These are phyloP conservation scores for Mycena kentingensis DNA, from an alignment of 768 basidiomycete genomes.

Conservation along the genomic window DNA sequence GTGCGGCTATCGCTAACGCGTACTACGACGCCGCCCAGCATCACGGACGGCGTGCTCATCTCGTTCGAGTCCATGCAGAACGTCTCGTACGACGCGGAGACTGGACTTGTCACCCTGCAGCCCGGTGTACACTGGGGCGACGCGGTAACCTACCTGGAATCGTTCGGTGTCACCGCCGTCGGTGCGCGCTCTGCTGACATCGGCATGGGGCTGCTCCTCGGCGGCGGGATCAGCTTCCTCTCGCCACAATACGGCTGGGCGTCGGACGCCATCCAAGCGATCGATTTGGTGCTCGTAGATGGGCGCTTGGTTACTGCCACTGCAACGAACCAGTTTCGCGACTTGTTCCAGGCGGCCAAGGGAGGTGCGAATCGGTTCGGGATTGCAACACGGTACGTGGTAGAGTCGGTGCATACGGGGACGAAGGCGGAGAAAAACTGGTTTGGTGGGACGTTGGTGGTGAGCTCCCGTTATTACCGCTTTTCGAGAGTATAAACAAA, in stretches of 20 bases:
- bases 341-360: constrained; percentile 46
- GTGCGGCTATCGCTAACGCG: too few relatives aligned
- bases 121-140: constrained; percentile 46
- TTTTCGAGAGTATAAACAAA: too few relatives aligned
- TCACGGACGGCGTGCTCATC: constrained; percentile 41
- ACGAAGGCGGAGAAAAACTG: constrained; percentile 38
- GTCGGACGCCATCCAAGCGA: constrained; percentile 36
- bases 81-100: constrained; percentile 34
- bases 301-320: constrained; percentile 44
- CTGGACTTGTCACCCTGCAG: constrained; percentile 40
- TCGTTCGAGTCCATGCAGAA: constrained; percentile 36
- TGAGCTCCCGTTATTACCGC: too few relatives aligned
- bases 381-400: constrained; percentile 45
- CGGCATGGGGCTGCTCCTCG: constrained; percentile 45
- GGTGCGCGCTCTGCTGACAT: constrained; percentile 33
- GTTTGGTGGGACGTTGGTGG: constrained; percentile 46
- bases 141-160: constrained; percentile 34
- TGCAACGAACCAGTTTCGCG: constrained; percentile 39
- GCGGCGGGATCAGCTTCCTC: constrained; percentile 44
- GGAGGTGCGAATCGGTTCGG: constrained; percentile 48
- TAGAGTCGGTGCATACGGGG: constrained; percentile 41
- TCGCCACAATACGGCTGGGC: constrained; percentile 42
- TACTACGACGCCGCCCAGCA: constrained; percentile 31
- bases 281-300: constrained; percentile 46
- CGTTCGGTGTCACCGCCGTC: constrained; percentile 40